These are phyloP conservation scores for Phycomyces blakesleeanus DNA, from an alignment of 192 early-diverging fungal species.

Conservation along the genomic window DNA sequence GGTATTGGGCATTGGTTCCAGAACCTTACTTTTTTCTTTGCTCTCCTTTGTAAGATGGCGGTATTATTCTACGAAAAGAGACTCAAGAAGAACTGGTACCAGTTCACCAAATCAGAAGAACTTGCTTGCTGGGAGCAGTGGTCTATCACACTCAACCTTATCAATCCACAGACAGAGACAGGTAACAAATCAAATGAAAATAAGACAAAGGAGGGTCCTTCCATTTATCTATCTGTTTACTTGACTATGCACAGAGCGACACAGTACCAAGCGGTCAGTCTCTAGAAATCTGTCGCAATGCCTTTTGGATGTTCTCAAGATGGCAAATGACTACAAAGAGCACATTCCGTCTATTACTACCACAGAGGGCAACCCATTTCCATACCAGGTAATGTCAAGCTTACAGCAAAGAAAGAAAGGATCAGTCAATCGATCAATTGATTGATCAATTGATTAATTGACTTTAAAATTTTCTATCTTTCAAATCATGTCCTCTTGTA, in stretches of 20 bases:
- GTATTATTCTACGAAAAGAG: conserved; percentile 59
- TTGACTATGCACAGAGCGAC: conserved; percentile 40
- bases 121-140: conserved; percentile 64
- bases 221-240: too few relatives aligned
- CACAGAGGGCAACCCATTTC: conserved; percentile 56
- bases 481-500: too few relatives aligned
- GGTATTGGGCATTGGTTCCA: too few relatives aligned
- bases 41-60: conserved; percentile 41
- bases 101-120: conserved; percentile 47
- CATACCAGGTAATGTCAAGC: conserved; percentile 48
- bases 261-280: conserved; percentile 40
- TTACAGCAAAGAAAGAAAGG: too few relatives aligned
- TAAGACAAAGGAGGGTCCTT: neutral
- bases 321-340: conserved; percentile 60
- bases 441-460: too few relatives aligned
- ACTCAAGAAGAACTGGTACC: conserved; percentile 57
- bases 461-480: too few relatives aligned
- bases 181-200: conserved; percentile 26
- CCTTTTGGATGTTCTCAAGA: conserved; percentile 48
- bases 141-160: conserved; percentile 47
- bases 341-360: conserved; percentile 64
- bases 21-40: neutral
- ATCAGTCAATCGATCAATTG: too few relatives aligned
- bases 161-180: conserved; percentile 45
- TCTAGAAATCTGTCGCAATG: conserved; percentile 43